A percentile compares a stretch with the other conserved stretches of the same genome.
Conservation (phyloP, 257 asterid species). For the Penstemon davidsonii region DNA sequence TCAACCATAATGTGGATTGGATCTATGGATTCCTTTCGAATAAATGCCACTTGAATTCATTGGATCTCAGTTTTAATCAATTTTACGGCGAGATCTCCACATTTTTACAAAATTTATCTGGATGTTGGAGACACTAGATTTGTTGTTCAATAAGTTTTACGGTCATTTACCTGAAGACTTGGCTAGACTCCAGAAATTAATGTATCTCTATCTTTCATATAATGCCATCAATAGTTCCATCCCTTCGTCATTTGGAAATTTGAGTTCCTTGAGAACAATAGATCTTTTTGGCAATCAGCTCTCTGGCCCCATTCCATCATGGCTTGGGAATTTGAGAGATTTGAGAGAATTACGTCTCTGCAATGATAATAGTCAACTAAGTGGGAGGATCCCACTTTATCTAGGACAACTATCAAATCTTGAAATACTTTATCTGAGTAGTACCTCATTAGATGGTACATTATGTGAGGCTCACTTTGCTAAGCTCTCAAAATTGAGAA, state of each 20-base stretch:
- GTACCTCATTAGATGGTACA: background rate
- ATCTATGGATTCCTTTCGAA: background rate
- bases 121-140: slow-evolving; percentile 7
- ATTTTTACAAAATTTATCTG: background rate
- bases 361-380: too few species aligned
- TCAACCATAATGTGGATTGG: background rate
- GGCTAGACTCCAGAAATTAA: too few species aligned
- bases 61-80: background rate
- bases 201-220: too few species aligned
- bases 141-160: too few species aligned
- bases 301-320: too few species aligned
- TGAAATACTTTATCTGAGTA: background rate
- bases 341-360: background rate
- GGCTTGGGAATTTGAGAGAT: too few species aligned
- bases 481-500: background rate
- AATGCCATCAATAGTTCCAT: background rate
- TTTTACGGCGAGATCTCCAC: slow-evolving; percentile 12
- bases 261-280: background rate
- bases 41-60: slow-evolving; percentile 17
- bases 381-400: too few species aligned
- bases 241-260: background rate
- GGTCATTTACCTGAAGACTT: too few species aligned
- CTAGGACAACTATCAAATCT: background rate
- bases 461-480: slow-evolving; percentile 17
- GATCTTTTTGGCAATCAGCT: too few species aligned